Base-by-base conservation (phyloP, 805 yeast genomes). In the Spathaspora arborariae region DNA sequence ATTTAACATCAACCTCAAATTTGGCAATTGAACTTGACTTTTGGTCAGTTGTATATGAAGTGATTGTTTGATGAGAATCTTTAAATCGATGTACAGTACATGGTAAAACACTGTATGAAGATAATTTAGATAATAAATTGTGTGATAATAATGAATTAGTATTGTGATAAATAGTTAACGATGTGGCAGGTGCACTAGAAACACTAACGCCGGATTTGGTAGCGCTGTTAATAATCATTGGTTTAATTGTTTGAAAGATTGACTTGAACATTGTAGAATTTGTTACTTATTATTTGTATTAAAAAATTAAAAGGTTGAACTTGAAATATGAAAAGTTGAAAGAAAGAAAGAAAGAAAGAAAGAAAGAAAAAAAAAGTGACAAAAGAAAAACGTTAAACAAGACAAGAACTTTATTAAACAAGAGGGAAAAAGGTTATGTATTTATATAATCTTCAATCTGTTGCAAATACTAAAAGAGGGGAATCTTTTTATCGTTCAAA, bases 151-250 rank as follows among this genome's bases (percentile, higher is more conserved):
- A 50, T 22, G 63, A 58, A 39, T 57, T 48, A 20, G 69, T 43
- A 52, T 64, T 59, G 57, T 67, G 71, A 55, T 64, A 66, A 42
- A 65, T 48, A 8, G 53, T 48, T 10, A 51, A 50, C 5, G 42
- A 37, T 10, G 21, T 37, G n/a, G 39, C 39, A 11, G 39, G 24
- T 19, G 24, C 18, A 18, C 5, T 15, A 18, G 35, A 15, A 39
- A 21, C 30, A 6, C 16, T 24, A 22, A 15, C 41, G 10, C 26
- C 41, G 11, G 36, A 16, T 18, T 8, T 24, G 35, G 42, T 24
- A 30, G 40, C 22, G 13, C 26, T 26, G 22, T 19, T 18, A 10
- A 37, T 20, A 13, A 20, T 20, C 18, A 40, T 24, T 26, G 35
- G 20, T 18, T 18, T 26, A 10, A 16, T 40, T 22, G 42, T 24